phyloP scores from a whole-genome alignment of 176 grass and related monocot genomes.

The Cenchrus fungigraminus region DNA sequence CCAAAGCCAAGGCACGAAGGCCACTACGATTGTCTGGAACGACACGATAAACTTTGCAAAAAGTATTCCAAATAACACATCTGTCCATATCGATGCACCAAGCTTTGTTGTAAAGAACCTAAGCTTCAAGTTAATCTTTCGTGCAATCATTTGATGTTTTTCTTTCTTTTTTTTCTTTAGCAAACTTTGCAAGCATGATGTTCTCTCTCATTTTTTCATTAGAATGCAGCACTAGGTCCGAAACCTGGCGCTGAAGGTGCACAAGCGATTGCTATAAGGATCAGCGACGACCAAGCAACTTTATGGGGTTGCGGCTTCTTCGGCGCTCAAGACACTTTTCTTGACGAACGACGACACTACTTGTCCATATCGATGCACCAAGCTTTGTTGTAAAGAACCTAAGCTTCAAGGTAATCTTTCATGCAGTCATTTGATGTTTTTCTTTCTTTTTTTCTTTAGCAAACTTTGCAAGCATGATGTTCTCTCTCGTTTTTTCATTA shows the following conservation, averaged over 20 bases:
- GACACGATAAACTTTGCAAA: constrained; percentile 78
- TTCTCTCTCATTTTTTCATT: constrained; percentile 18
- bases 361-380: constrained; percentile 55
- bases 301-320: constrained; percentile 94
- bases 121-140: constrained; percentile 74
- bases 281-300: constrained; percentile 60
- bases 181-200: not conserved
- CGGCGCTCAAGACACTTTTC: constrained; percentile 86
- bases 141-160: not conserved
- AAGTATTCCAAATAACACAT: constrained; percentile 74
- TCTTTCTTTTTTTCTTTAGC: too few relatives aligned
- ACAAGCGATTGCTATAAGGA: constrained; percentile 75
- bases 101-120: constrained; percentile 80
- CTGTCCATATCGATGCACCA: constrained; percentile 50
- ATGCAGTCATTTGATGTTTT: not conserved
- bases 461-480: not conserved
- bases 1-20: constrained; percentile 77
- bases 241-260: constrained; percentile 65
- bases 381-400: constrained; percentile 80
- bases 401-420: constrained; percentile 75
- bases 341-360: constrained; percentile 81
- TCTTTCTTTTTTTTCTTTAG: too few relatives aligned
- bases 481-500: constrained; percentile 35
- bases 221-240: constrained; percentile 88
- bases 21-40: constrained; percentile 75